Conservation (phyloP, 2,329 filamentous ascomycete genomes). For the Colletotrichum sp. region DNA sequence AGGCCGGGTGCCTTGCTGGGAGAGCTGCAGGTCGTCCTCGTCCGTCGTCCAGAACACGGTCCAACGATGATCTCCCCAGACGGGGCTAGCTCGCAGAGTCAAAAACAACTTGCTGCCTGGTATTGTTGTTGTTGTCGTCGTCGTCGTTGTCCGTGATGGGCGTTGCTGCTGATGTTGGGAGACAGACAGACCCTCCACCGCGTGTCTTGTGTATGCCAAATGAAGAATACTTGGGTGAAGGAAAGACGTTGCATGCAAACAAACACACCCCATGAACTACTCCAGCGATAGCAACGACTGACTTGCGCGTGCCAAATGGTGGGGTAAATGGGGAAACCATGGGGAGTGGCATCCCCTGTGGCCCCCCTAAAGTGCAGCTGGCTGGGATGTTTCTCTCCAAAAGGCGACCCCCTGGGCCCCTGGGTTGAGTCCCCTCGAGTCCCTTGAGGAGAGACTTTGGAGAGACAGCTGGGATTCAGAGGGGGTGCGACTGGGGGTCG, state of each 20-base stretch:
- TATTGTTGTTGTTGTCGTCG: not conserved
- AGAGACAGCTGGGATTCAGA: not conserved
- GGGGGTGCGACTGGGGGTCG: not conserved
- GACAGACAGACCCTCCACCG: not conserved
- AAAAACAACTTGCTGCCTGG: not conserved
- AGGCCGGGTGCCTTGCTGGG: not conserved
- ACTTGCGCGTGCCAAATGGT: conserved; percentile 14
- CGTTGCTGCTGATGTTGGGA: not conserved
- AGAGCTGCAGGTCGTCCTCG: not conserved
- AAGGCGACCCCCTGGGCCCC: not conserved
- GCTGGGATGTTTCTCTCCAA: not conserved
- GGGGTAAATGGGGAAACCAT: conserved; percentile 21
- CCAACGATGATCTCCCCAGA: not conserved
- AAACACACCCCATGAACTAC: not conserved
- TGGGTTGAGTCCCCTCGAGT: not conserved
- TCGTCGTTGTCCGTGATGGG: not conserved
- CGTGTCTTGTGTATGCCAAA: not conserved
- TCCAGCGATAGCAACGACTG: not conserved
- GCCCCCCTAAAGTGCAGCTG: not conserved
- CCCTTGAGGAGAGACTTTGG: not conserved
- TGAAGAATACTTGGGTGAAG: not conserved
- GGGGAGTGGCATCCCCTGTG: not conserved
- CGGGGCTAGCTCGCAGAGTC: not conserved
- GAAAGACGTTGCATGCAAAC: not conserved
- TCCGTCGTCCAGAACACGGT: not conserved